Evolutionary conservation across 352 stramenopile species (phyloP).

Genomic region (Phytophthora boehmeriae): DNA sequence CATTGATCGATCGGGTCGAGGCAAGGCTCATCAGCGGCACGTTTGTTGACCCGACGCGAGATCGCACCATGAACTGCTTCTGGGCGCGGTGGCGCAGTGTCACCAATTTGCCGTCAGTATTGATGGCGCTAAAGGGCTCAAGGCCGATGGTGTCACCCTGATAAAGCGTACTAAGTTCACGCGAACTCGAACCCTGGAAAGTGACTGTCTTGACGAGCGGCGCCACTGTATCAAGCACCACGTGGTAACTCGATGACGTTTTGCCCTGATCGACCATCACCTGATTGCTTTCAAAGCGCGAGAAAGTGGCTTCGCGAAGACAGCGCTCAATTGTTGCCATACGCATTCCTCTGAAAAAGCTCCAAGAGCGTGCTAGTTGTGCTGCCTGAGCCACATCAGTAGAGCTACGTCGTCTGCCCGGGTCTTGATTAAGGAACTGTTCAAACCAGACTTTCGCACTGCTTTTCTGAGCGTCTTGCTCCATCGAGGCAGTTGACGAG

Average conservation of each 20-base stretch:
- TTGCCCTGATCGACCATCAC: constrained; percentile 47
- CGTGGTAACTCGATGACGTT: constrained; percentile 43
- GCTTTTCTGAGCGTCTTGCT: constrained; percentile 41
- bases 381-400: constrained; percentile 37
- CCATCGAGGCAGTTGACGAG: constrained; percentile 31
- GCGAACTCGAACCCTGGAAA: constrained; percentile 47
- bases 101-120: constrained; percentile 40
- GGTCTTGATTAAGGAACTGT: constrained; percentile 43
- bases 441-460: constrained; percentile 45
- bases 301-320: constrained; percentile 47
- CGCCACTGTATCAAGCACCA: constrained; percentile 50
- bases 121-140: constrained; percentile 46
- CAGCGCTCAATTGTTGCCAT: constrained; percentile 53
- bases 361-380: constrained; percentile 40
- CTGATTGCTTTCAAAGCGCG: constrained; percentile 40
- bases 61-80: constrained; percentile 29
- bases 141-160: constrained; percentile 64
- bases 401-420: constrained; percentile 25
- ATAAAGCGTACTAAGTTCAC: constrained; percentile 60
- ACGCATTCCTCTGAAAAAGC: constrained; percentile 66
- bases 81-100: constrained; percentile 35
- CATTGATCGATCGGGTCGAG: constrained; percentile 22
- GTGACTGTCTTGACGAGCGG: constrained; percentile 54
- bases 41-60: constrained; percentile 16
- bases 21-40: constrained; percentile 6